Evolutionary conservation across 371 early-diverging fungal species (phyloP), one percentile per base, ranked within the genome.

Genomic region (Apophysomyces elegans): DNA sequence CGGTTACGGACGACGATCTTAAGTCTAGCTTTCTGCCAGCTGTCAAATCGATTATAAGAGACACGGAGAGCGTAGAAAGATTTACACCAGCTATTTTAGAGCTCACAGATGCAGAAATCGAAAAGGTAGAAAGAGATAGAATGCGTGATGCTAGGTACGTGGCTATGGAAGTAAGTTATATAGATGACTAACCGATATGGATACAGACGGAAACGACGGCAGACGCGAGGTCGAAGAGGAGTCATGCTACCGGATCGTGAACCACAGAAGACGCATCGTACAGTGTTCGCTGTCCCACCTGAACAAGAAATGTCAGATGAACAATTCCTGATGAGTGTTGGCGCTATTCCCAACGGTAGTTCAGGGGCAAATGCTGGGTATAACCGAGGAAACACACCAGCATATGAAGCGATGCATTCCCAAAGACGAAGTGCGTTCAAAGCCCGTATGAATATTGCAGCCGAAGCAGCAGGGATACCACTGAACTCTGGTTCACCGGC

Each of bases 1-100:
- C 77, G 8, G 79, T 92, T 14, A 85, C 90, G 35, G 96, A 96
- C 70, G 90, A 90, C 18, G 94, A 93, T 35, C 72, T 95, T 21
- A 76, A 85, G 12, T 68, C 83, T 37, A 83, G 86, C 60, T 88
- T 96, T 61, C 70, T 95, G 54, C 91, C 93, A 44, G 83, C 86
- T 1, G 62, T 95, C 1, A 66, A 79, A 14, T 50, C 66, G 1
- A 81, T 79, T 32, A 58, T 85, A 8, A 85, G 91, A 2, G 86
- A 86, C 13, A 72, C 66, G 7, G 74, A 81, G n/a, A 56, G 74
- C 0, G 63, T 85, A 8, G 86, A 90, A 37, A 78, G 82, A 11
- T 87, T 86, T 59, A 84, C 88, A 11, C 88, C 96, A 60, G 76
- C 86, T 16, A 78, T 91, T 12, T 78, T 84, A 41, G 86, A 90